Percentiles rank a stretch among this genome's conserved stretches.
Evolutionary conservation across 352 stramenopile species (phyloP).

Genomic region (Detonula confervacea): DNA sequence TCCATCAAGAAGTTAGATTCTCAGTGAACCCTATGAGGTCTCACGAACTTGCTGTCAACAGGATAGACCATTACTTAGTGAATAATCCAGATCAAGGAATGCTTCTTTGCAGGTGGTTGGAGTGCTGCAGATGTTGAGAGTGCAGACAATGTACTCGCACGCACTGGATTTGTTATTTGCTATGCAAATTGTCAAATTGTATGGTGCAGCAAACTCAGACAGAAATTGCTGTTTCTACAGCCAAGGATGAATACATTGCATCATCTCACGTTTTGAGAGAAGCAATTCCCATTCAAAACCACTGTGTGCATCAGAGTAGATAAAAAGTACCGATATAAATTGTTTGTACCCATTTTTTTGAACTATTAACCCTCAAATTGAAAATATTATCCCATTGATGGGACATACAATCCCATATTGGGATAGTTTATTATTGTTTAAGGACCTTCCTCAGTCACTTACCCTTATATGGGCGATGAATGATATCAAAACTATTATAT

Average conservation of each 20-base stretch:
- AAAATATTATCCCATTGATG: no score
- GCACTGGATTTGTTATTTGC: slow-evolving; percentile 24
- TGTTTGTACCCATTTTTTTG: no score
- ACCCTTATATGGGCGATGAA: no score
- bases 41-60: slow-evolving; percentile 46
- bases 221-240: slow-evolving; percentile 20
- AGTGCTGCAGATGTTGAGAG: not conserved
- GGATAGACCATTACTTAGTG: slow-evolving; percentile 51
- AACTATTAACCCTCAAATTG: no score
- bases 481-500: no score
- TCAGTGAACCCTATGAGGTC: slow-evolving; percentile 27
- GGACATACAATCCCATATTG: no score
- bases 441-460: no score
- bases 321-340: no score
- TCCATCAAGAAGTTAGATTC: slow-evolving; percentile 39
- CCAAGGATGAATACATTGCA: slow-evolving; percentile 43
- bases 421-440: no score
- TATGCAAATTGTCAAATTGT: slow-evolving; percentile 12
- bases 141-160: slow-evolving; percentile 14
- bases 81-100: slow-evolving; percentile 44
- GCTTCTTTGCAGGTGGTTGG: slow-evolving; percentile 47
- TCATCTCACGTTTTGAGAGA: slow-evolving; percentile 25
- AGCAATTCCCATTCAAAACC: slow-evolving; percentile 7
- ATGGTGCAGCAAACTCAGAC: slow-evolving; percentile 2
- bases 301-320: no score